Conservation (phyloP, 1,284 basidiomycete genomes). For the Schizophyllum amplum region DNA sequence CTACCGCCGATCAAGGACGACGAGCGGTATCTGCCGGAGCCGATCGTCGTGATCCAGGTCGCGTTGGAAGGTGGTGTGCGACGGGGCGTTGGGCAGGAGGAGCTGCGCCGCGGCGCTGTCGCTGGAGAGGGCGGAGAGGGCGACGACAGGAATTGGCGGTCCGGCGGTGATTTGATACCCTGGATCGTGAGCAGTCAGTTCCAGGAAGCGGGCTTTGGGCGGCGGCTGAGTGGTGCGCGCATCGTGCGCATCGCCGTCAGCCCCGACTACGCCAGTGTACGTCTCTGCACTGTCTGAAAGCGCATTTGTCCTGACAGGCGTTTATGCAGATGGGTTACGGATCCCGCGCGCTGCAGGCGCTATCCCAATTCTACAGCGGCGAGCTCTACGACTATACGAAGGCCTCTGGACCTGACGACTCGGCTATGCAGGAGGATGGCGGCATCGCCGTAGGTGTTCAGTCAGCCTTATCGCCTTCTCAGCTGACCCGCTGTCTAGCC, state of each 20-base stretch:
- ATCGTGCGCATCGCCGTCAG: conserved; percentile 96
- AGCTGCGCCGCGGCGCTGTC: conserved; percentile 64
- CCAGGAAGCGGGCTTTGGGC: conserved; percentile 94
- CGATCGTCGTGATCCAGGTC: conserved; percentile 92
- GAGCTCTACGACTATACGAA: conserved; percentile 89
- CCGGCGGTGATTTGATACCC: conserved; percentile 96
- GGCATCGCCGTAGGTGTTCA: background rate
- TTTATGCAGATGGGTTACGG: conserved; percentile 89
- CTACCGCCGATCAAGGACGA: conserved; percentile 87
- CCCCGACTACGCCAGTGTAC: conserved; percentile 85
- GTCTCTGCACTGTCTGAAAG: conserved; percentile 20
- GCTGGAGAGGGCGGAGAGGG: background rate
- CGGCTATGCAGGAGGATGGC: too few relatives aligned
- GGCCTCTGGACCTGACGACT: background rate
- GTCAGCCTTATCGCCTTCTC: background rate
- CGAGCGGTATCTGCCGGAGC: conserved; percentile 82
- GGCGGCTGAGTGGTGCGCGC: conserved; percentile 82
- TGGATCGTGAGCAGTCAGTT: conserved; percentile 96
- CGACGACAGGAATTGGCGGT: conserved; percentile 32
- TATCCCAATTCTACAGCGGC: conserved; percentile 90
- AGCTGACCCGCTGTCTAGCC: conserved; percentile 13
- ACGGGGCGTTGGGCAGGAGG: conserved; percentile 81
- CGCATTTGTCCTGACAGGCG: conserved; percentile 3
- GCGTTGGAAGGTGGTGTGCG: conserved; percentile 94
- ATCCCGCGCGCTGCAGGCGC: conserved; percentile 78